A percentile compares a stretch with the other conserved stretches of the same genome.
These are phyloP conservation scores for Moesziomyces globuligerus DNA, from an alignment of 1,284 basidiomycete species.

Conservation along the genomic window DNA sequence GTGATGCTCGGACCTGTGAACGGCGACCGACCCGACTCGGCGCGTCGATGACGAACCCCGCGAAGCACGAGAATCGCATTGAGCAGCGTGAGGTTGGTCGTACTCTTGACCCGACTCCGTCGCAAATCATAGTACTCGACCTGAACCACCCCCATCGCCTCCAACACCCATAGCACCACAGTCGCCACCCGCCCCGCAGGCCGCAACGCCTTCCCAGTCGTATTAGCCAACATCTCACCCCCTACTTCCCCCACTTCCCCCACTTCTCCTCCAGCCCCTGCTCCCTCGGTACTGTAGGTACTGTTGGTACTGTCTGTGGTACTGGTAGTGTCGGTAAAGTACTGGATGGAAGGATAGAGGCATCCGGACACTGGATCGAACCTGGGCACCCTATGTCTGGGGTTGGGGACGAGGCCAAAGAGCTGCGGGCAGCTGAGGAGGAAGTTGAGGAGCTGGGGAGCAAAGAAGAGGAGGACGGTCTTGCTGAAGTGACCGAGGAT, in stretches of 20 bases:
- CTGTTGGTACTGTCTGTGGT: too few species aligned
- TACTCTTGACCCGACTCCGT: slow-evolving; percentile 29
- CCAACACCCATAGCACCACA: slow-evolving; percentile 26
- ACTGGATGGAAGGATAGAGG: slow-evolving; percentile 53
- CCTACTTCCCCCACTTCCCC: too few species aligned
- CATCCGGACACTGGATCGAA: slow-evolving; percentile 21
- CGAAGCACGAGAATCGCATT: slow-evolving; percentile 61
- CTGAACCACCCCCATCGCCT: slow-evolving; percentile 31
- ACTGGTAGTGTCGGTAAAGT: slow-evolving; percentile 12
- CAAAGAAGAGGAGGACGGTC: slow-evolving; percentile 93
- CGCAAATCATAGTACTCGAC: slow-evolving; percentile 31
- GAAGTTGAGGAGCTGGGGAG: slow-evolving; percentile 98
- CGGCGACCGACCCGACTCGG: neutral
- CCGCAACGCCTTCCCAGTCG: slow-evolving; percentile 6
- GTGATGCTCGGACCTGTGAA: slow-evolving; percentile 34
- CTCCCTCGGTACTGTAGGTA: too few species aligned
- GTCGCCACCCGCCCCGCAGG: slow-evolving; percentile 16
- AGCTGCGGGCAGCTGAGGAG: slow-evolving; percentile 92
- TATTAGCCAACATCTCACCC: slow-evolving; percentile 14
- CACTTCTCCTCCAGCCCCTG: too few species aligned
- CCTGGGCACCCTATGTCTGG: slow-evolving; percentile 87
- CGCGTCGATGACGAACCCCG: slow-evolving; percentile 30
- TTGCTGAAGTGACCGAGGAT: slow-evolving; percentile 88
- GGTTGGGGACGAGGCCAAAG: slow-evolving; percentile 91
- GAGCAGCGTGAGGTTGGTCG: slow-evolving; percentile 63